phyloP scores from a whole-genome alignment of 306 rosid species.

The Begonia peltatifolia region DNA sequence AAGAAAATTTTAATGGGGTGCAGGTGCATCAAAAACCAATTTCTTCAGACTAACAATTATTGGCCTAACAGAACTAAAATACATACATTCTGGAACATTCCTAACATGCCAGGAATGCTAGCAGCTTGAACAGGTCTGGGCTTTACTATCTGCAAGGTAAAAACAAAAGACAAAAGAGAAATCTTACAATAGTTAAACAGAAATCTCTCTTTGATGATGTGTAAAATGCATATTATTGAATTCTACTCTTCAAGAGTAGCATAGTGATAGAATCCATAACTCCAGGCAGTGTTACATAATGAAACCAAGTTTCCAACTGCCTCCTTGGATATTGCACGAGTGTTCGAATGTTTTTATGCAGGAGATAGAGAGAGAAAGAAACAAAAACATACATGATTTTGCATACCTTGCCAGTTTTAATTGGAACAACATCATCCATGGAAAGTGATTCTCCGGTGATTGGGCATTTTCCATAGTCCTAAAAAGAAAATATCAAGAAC shows the following conservation, averaged over 20 bases:
- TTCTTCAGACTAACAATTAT: too few relatives aligned
- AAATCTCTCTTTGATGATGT: too few relatives aligned
- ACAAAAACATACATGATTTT: background rate
- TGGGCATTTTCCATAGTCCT: slow-evolving; percentile 98
- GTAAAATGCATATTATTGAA: too few relatives aligned
- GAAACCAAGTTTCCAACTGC: too few relatives aligned
- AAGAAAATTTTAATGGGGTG: background rate
- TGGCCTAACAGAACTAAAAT: slow-evolving; percentile 7
- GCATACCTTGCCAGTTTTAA: slow-evolving; percentile 84
- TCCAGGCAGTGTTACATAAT: too few relatives aligned
- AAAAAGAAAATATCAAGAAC: background rate
- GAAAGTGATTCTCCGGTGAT: slow-evolving; percentile 74
- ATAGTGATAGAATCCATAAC: too few relatives aligned
- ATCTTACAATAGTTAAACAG: background rate
- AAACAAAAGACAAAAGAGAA: slow-evolving; percentile 1
- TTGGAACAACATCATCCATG: slow-evolving; percentile 61
- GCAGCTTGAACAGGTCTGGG: slow-evolving; percentile 98
- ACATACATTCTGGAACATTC: slow-evolving; percentile 93
- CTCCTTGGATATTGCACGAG: too few relatives aligned
- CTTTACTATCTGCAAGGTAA: slow-evolving; percentile 75
- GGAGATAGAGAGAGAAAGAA: background rate
- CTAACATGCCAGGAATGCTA: slow-evolving; percentile 98
- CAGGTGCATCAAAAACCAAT: too few relatives aligned
- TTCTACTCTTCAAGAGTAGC: too few relatives aligned
- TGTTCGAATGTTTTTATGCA: background rate